phyloP scores from a whole-genome alignment of 306 rosid species.

The Cucumis melo region DNA sequence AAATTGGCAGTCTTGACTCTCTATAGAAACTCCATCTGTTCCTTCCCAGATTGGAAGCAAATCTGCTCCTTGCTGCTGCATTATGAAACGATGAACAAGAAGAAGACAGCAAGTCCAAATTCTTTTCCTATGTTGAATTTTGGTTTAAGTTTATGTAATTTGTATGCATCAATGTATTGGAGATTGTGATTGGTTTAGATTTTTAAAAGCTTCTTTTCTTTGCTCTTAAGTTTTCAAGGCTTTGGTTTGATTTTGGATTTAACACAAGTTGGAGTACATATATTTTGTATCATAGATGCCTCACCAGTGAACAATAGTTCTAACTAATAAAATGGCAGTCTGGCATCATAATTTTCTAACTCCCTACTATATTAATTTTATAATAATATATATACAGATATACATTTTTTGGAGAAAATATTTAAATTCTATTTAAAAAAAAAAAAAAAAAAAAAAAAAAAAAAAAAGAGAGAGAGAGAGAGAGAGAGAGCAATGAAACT shows the following conservation, averaged over 20 bases:
- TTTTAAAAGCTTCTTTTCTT: background rate
- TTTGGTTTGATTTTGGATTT: background rate
- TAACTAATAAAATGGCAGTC: background rate
- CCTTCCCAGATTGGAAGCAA: background rate
- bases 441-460: too few relatives aligned
- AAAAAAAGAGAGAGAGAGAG: too few relatives aligned
- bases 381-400: too few relatives aligned
- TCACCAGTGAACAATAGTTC: background rate
- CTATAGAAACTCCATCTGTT: background rate
- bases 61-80: background rate
- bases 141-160: background rate
- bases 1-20: background rate
- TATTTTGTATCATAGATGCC: background rate
- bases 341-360: background rate
- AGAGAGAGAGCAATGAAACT: too few relatives aligned
- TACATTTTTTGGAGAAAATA: too few relatives aligned
- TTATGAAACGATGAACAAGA: background rate
- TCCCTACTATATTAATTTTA: too few relatives aligned
- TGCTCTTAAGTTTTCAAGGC: background rate
- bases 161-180: background rate
- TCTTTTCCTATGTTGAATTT: background rate
- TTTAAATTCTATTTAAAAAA: too few relatives aligned
- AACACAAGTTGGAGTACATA: background rate
- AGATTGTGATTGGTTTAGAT: background rate
- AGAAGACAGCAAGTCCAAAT: background rate